Evolutionary conservation across 2,329 filamentous ascomycete genomes (phyloP).

Genomic region (Ophiostoma pallidulum): DNA sequence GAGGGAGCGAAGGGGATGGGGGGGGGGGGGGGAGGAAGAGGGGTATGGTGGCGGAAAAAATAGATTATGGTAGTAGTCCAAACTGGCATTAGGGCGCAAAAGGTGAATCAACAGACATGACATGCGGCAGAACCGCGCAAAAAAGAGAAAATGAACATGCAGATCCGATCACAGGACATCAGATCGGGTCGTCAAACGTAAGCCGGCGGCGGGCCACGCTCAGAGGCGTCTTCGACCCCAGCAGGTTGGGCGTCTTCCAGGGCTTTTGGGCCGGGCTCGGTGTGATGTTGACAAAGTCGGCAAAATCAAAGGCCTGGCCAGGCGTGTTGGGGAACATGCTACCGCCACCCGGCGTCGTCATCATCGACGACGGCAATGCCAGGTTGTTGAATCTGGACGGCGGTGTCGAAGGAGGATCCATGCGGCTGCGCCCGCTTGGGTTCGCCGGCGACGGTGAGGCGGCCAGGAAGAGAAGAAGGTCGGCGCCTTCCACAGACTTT

Average conservation of each 20-base stretch:
- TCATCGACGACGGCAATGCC: slow-evolving; percentile 72
- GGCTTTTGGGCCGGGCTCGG: slow-evolving; percentile 85
- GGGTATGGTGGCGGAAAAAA: no score
- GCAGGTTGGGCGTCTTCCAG: slow-evolving; percentile 69
- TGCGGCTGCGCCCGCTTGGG: slow-evolving; percentile 41
- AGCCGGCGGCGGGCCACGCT: slow-evolving; percentile 65
- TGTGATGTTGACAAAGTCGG: slow-evolving; percentile 95
- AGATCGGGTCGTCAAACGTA: slow-evolving; percentile 60
- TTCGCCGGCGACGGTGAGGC: slow-evolving; percentile 83
- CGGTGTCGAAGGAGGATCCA: slow-evolving; percentile 67
- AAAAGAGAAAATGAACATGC: background rate
- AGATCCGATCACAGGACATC: background rate
- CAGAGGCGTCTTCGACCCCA: slow-evolving; percentile 41
- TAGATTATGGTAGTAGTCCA: slow-evolving; percentile 10
- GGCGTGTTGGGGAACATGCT: slow-evolving; percentile 68
- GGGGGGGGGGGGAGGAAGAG: background rate
- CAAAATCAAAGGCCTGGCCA: slow-evolving; percentile 78
- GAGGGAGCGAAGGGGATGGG: background rate
- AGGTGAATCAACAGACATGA: slow-evolving; percentile 1
- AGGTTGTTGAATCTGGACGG: slow-evolving; percentile 58
- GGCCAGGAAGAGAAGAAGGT: slow-evolving; percentile 73
- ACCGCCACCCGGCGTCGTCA: slow-evolving; percentile 71
- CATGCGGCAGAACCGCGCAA: no score
- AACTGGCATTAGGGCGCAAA: slow-evolving; percentile 15
- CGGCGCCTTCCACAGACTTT: slow-evolving; percentile 68